A percentile compares a stretch with the other conserved stretches of the same genome.
These are phyloP conservation scores for Wickerhamomyces hampshirensis DNA, from an alignment of 805 yeast species.

Conservation along the genomic window DNA sequence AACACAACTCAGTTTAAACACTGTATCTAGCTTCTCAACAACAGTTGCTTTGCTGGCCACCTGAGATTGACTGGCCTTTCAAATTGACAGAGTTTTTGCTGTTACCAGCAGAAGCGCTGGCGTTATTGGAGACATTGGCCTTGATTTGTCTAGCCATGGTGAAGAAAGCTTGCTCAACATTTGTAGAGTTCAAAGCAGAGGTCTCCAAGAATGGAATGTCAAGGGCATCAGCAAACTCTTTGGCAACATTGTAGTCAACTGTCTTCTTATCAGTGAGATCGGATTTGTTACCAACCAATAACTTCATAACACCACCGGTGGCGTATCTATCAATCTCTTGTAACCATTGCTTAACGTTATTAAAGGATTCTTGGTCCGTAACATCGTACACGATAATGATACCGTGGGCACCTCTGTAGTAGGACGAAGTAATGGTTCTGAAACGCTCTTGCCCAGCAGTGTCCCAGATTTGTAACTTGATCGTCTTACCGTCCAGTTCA, in stretches of 20 bases:
- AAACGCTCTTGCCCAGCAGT: slow-evolving; percentile 99
- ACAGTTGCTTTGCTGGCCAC: slow-evolving; percentile 19
- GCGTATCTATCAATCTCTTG: slow-evolving; percentile 98
- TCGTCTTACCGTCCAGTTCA: slow-evolving; percentile 94
- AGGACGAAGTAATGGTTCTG: slow-evolving; percentile 95
- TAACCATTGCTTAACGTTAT: slow-evolving; percentile 96
- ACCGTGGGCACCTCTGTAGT: slow-evolving; percentile 98
- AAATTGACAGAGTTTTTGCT: slow-evolving; percentile 67
- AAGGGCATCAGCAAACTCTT: slow-evolving; percentile 94
- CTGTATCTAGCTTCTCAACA: too few species aligned
- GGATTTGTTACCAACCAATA: slow-evolving; percentile 94
- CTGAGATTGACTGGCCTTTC: slow-evolving; percentile 58
- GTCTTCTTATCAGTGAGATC: slow-evolving; percentile 91
- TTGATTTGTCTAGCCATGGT: slow-evolving; percentile 98
- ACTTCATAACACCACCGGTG: slow-evolving; percentile 93
- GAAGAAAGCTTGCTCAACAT: slow-evolving; percentile 97
- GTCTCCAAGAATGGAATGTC: slow-evolving; percentile 96
- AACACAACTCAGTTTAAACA: too few species aligned
- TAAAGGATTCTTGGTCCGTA: slow-evolving; percentile 94
- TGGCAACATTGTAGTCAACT: slow-evolving; percentile 93
- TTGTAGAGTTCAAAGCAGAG: slow-evolving; percentile 89
- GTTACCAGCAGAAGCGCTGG: slow-evolving; percentile 27
- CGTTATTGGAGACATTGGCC: slow-evolving; percentile 77
- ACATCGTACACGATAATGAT: slow-evolving; percentile 97
- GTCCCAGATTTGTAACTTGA: slow-evolving; percentile 98